Conservation (phyloP, 352 stramenopile species). For the Blastocystis sp. region DNA sequence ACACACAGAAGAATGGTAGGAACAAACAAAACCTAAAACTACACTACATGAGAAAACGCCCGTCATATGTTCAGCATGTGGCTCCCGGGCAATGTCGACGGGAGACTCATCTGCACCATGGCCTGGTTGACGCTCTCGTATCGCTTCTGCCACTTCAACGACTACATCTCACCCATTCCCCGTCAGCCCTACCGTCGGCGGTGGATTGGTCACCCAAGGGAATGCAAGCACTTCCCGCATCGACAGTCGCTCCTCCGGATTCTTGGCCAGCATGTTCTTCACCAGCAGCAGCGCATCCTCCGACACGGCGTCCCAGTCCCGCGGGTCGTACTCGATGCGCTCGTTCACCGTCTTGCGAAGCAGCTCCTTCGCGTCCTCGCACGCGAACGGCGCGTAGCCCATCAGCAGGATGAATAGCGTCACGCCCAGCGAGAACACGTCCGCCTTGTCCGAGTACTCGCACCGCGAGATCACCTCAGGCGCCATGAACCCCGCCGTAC, state of each 20-base stretch:
- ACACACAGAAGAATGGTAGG: background rate
- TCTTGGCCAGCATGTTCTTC: constrained; percentile 64
- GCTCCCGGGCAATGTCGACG: constrained; percentile 50
- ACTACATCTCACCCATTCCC: constrained; percentile 4
- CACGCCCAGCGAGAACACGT: constrained; percentile 56
- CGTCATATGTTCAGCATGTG: background rate
- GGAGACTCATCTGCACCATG: constrained; percentile 55
- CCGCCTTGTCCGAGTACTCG: constrained; percentile 38
- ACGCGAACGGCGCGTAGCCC: constrained; percentile 30
- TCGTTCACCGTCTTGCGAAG: constrained; percentile 31
- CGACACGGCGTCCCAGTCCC: constrained; percentile 29
- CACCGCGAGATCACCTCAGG: constrained; percentile 59
- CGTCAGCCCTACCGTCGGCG: background rate
- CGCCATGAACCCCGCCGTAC: constrained; percentile 54
- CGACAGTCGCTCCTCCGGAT: constrained; percentile 31
- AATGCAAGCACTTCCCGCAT: constrained; percentile 45
- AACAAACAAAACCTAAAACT: background rate
- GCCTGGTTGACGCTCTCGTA: background rate
- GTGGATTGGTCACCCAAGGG: constrained; percentile 61
- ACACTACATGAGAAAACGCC: background rate
- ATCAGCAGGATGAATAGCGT: constrained; percentile 60
- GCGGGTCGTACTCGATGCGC: constrained; percentile 26
- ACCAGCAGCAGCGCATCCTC: constrained; percentile 47
- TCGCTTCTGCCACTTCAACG: constrained; percentile 19
- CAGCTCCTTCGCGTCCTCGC: constrained; percentile 5